These are phyloP conservation scores for Didymella keratinophila DNA, from an alignment of 2,329 filamentous ascomycete species.

Conservation along the genomic window DNA sequence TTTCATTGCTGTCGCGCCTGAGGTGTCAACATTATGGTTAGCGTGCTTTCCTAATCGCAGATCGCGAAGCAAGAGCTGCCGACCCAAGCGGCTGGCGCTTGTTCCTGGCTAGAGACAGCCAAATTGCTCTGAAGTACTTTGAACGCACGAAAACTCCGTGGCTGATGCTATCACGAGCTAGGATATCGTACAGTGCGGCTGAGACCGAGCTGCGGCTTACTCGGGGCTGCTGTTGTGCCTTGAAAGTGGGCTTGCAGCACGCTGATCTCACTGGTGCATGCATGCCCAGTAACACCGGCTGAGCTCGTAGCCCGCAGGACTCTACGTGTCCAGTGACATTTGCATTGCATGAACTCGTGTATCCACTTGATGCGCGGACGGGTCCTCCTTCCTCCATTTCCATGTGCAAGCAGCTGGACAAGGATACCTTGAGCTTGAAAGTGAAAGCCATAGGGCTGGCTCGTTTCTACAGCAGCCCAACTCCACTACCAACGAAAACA, in stretches of 20 bases:
- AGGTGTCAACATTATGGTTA: constrained; percentile 17
- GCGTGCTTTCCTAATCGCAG: constrained; percentile 14
- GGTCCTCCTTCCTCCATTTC: background rate
- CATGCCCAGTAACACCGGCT: constrained; percentile 5
- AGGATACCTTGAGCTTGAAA: constrained; percentile 14
- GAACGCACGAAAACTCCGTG: background rate
- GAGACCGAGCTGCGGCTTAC: background rate
- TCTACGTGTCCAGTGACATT: background rate
- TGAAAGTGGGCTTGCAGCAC: constrained; percentile 10
- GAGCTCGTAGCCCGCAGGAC: constrained; percentile 1
- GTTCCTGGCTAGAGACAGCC: constrained; percentile 2
- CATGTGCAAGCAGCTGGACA: background rate
- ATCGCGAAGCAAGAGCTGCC: constrained; percentile 2
- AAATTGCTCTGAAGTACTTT: background rate
- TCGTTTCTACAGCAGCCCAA: constrained; percentile 21
- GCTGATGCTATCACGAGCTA: background rate
- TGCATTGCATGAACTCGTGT: background rate
- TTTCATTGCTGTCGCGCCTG: constrained; percentile 22
- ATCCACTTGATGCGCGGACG: background rate
- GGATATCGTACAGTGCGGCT: background rate
- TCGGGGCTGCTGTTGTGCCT: constrained; percentile 15
- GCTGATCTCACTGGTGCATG: constrained; percentile 21
- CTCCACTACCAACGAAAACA: constrained; percentile 18
- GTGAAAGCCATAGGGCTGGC: constrained; percentile 15
- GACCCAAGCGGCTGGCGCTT: background rate